Conservation (phyloP, 2,329 filamentous ascomycete genomes). For the Bisporella sp. region DNA sequence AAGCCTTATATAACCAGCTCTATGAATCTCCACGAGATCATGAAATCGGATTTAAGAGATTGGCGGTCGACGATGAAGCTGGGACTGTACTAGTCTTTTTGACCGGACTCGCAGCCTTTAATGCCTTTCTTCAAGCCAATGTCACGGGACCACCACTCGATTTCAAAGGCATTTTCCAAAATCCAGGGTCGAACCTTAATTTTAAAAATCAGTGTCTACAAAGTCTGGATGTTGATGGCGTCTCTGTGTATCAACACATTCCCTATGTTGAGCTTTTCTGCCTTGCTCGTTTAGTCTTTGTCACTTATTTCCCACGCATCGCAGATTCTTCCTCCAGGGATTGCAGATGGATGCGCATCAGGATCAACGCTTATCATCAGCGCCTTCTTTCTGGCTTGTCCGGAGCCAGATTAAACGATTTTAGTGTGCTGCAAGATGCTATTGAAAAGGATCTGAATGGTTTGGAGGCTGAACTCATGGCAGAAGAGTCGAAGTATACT, state of each 20-base stretch:
- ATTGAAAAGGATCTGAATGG: slow-evolving; percentile 53
- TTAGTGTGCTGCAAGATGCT: slow-evolving; percentile 49
- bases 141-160: slow-evolving; percentile 78
- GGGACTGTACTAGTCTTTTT: slow-evolving; percentile 18
- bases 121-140: slow-evolving; percentile 78
- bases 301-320: slow-evolving; percentile 24
- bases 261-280: slow-evolving; percentile 79
- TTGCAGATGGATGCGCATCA: slow-evolving; percentile 44
- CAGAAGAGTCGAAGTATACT: slow-evolving; percentile 30
- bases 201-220: slow-evolving; percentile 53
- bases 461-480: slow-evolving; percentile 37
- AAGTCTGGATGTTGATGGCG: slow-evolving; percentile 72
- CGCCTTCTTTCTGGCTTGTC: slow-evolving; percentile 42
- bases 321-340: slow-evolving; percentile 14
- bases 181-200: slow-evolving; percentile 4
- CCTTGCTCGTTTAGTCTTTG: slow-evolving; percentile 53
- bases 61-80: slow-evolving; percentile 11
- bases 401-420: slow-evolving; percentile 39
- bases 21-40: slow-evolving; percentile 5
- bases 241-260: slow-evolving; percentile 77
- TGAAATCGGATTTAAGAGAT: slow-evolving; percentile 4
- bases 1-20: slow-evolving; percentile 20
- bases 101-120: slow-evolving; percentile 61
- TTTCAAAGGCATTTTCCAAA: slow-evolving; percentile 35
- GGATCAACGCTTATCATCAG: slow-evolving; percentile 69